Percentiles rank a stretch among this genome's conserved stretches.
phyloP scores from a whole-genome alignment of 2,329 filamentous ascomycete species.

The Trichophyton benhamiae region DNA sequence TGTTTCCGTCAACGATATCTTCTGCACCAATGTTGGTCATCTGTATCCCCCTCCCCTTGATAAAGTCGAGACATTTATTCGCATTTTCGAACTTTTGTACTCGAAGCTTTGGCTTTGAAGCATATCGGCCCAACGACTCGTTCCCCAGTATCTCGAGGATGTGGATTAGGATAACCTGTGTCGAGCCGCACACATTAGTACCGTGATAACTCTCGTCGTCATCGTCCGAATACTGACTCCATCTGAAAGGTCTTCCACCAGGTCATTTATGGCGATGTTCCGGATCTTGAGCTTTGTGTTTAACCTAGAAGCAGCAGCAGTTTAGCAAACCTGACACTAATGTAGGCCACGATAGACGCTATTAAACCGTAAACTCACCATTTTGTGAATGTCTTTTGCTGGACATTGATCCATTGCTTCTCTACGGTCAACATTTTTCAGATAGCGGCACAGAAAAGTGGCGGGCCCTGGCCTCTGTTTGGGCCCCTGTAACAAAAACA shows the following conservation, averaged over 20 bases:
- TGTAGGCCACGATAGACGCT: not conserved
- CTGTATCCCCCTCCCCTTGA: conserved; percentile 80
- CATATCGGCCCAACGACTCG: conserved; percentile 92
- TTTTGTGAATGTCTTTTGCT: conserved; percentile 99
- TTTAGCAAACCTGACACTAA: not conserved
- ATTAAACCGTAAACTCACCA: conserved; percentile 45
- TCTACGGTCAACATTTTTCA: conserved; percentile 38
- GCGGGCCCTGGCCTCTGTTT: conserved; percentile 1
- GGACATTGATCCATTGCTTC: conserved; percentile 61
- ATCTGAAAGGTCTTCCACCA: conserved; percentile 82
- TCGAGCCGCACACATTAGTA: not conserved
- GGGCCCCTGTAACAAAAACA: not conserved
- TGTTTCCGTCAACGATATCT: conserved; percentile 94
- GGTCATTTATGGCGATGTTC: conserved; percentile 67
- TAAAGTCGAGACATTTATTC: conserved; percentile 86
- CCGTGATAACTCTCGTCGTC: not conserved
- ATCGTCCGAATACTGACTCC: conserved; percentile 51
- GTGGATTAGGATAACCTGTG: conserved; percentile 83
- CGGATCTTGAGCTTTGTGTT: conserved; percentile 85
- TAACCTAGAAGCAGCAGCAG: conserved; percentile 48
- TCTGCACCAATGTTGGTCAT: conserved; percentile 98
- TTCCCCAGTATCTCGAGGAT: conserved; percentile 90
- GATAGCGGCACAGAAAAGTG: conserved; percentile 8
- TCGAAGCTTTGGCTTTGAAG: conserved; percentile 85
- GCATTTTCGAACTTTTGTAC: conserved; percentile 98